Conservation (phyloP, 1,284 basidiomycete genomes). For the Taiwanofungus camphoratus region DNA sequence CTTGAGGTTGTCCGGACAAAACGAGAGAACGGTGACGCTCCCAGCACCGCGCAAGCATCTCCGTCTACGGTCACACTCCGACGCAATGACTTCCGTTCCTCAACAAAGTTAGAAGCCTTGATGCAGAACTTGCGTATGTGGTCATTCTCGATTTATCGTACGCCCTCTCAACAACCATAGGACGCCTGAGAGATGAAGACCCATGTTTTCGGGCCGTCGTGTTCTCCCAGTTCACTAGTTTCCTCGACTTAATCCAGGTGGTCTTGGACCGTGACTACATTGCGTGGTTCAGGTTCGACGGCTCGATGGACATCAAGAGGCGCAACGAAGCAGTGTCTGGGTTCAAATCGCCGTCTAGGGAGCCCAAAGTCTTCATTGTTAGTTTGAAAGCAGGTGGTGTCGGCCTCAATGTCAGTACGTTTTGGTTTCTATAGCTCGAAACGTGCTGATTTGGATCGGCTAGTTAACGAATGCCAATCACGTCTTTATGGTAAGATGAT, state of each 20-base stretch:
- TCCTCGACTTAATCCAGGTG: constrained; percentile 77
- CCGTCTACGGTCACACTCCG: constrained; percentile 52
- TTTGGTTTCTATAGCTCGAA: constrained; percentile 1
- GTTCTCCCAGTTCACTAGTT: constrained; percentile 84
- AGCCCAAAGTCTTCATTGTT: constrained; percentile 79
- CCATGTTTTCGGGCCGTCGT: constrained; percentile 81
- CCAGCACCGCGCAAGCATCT: constrained; percentile 34
- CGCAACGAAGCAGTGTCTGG: constrained; percentile 70
- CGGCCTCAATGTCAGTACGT: constrained; percentile 67
- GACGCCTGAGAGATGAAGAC: constrained; percentile 61
- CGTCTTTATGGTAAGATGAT: constrained; percentile 82
- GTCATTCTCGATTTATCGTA: neutral
- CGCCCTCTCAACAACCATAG: constrained; percentile 28
- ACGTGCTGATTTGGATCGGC: too few species aligned
- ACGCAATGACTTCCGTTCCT: constrained; percentile 80
- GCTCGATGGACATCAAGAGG: constrained; percentile 86
- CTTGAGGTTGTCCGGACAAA: constrained; percentile 53
- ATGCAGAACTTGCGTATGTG: constrained; percentile 57
- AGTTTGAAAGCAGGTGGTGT: constrained; percentile 95
- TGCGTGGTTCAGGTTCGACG: constrained; percentile 85
- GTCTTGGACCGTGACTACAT: constrained; percentile 73
- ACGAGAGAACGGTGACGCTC: constrained; percentile 21
- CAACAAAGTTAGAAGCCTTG: constrained; percentile 82
- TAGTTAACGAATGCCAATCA: constrained; percentile 74
- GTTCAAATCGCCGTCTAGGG: constrained; percentile 63